A percentile compares a stretch with the other conserved stretches of the same genome.
phyloP scores from a whole-genome alignment of 495 filamentous ascomycete species.

The Aspergillus indologenus region DNA sequence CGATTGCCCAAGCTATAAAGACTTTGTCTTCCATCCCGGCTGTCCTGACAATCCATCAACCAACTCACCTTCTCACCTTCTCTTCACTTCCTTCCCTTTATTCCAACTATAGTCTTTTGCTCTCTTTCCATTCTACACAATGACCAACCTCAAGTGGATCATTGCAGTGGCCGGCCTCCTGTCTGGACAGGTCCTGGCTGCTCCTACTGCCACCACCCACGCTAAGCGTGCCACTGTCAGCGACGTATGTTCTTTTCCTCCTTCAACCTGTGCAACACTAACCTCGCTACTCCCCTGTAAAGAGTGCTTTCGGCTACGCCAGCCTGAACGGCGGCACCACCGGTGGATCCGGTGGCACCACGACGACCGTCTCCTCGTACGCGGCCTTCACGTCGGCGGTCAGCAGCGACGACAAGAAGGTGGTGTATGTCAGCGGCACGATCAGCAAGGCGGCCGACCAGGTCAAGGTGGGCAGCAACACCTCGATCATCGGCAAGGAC shows the following conservation, averaged over 20 bases:
- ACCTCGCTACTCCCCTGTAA: too few species aligned
- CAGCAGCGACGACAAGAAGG: conserved; percentile 37
- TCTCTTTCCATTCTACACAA: conserved; percentile 13
- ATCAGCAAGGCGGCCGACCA: conserved; percentile 43
- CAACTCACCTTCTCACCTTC: conserved; percentile 9
- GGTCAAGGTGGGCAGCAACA: conserved; percentile 51
- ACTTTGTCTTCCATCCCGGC: not conserved
- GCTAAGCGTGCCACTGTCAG: conserved; percentile 29
- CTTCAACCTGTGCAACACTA: too few species aligned
- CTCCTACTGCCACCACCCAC: conserved; percentile 24
- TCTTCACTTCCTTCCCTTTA: conserved; percentile 10
- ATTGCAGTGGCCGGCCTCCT: conserved; percentile 28
- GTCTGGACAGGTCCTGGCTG: conserved; percentile 29
- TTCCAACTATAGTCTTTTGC: conserved; percentile 2
- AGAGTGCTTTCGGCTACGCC: conserved; percentile 39
- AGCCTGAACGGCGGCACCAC: conserved; percentile 52
- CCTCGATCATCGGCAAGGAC: conserved; percentile 50
- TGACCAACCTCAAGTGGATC: conserved; percentile 29
- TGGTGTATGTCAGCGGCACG: conserved; percentile 47
- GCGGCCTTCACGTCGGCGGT: conserved; percentile 51
- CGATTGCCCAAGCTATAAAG: conserved; percentile 16
- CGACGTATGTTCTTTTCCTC: conserved; percentile 31
- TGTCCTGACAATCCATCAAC: conserved; percentile 11
- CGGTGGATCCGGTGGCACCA: conserved; percentile 58
- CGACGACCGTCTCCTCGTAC: conserved; percentile 56